Base-by-base conservation (phyloP, 257 asterid genomes). In the Nicotiana undulata region DNA sequence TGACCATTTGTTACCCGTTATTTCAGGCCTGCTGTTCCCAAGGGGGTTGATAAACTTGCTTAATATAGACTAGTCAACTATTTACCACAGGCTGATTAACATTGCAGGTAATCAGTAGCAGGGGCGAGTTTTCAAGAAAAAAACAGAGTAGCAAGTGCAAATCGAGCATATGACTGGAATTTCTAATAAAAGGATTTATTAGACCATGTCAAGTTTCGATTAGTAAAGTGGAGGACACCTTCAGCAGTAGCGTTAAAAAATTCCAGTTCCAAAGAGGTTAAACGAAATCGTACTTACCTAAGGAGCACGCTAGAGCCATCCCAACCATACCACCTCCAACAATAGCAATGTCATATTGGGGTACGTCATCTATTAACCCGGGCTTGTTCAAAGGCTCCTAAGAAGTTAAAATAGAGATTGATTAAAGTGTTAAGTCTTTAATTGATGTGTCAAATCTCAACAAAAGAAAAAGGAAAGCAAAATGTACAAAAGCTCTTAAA, bases 291-390 rank as follows among this genome's bases (percentile, higher is more conserved):
- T 29, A 84, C 61, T 80, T 88, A 96, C 99, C 98, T 79, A 96
- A 87, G 75, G 98, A 86, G 88, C 94, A 94, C 9, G 99, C 98
- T 61, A 96, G 90, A 82, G 98, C 98, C 97, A 92, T 90, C 85
- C 98, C 99, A 70, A 96, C 99, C 99, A 94, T 92, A 89, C 99
- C 98, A 61, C 99, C 99, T 84, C 99, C 99, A 84, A 96, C 99
- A 85, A 96, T 91, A 81, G 99, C 98, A 85, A 96, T 86, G 83
- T 96, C 99, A 78, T 96, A 90, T 82, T 92, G 90, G 0, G 89
- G 91, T 82, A 76, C 75, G 83, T 85, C 75, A 55, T 82, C 83
- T 46, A 78, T 58, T 37, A 81, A 6, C 63, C 79, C 87, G 51
- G 67, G 82, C 83, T 88, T 80, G 68, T 63, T 81, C 65, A 86